Evolutionary conservation across 1,284 basidiomycete species (phyloP).

Genomic region (Cerrena zonata): DNA sequence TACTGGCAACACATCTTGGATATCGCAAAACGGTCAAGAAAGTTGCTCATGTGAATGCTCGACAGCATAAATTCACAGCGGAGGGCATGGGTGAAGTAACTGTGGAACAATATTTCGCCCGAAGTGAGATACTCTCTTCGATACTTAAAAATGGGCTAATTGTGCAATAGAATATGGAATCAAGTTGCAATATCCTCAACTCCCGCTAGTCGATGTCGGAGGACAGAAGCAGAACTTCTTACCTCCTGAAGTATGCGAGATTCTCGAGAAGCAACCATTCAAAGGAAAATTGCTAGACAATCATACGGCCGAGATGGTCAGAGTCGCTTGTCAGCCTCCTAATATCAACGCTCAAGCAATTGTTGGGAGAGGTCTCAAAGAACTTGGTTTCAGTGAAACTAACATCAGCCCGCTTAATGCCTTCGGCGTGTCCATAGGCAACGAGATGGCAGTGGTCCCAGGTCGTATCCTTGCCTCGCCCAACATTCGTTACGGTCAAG

Average conservation of each 20-base stretch:
- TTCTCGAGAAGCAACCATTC: constrained; percentile 64
- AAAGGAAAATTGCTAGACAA: constrained; percentile 64
- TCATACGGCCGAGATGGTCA: constrained; percentile 66
- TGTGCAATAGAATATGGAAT: constrained; percentile 49
- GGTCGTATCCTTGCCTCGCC: constrained; percentile 63
- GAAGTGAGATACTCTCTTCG: constrained; percentile 43
- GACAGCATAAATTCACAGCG: constrained; percentile 49
- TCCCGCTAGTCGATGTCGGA: constrained; percentile 60
- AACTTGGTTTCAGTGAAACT: constrained; percentile 56
- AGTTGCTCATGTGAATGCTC: constrained; percentile 42
- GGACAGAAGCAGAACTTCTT: constrained; percentile 46
- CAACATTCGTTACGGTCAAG: constrained; percentile 48
- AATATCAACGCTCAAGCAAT: constrained; percentile 61
- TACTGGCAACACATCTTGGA: constrained; percentile 52
- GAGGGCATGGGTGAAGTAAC: constrained; percentile 46
- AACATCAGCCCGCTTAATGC: constrained; percentile 39
- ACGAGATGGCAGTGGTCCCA: constrained; percentile 68
- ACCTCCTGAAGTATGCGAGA: constrained; percentile 67
- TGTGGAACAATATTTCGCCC: constrained; percentile 58
- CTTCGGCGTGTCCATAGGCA: constrained; percentile 58
- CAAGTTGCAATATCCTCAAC: constrained; percentile 41
- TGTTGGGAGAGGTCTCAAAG: constrained; percentile 46
- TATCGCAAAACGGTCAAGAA: constrained; percentile 58
- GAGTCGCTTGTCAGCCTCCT: constrained; percentile 59
- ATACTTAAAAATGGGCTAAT: neutral